These are phyloP conservation scores for Trichosporon ovoides DNA, from an alignment of 1,284 basidiomycete genomes.

Conservation along the genomic window DNA sequence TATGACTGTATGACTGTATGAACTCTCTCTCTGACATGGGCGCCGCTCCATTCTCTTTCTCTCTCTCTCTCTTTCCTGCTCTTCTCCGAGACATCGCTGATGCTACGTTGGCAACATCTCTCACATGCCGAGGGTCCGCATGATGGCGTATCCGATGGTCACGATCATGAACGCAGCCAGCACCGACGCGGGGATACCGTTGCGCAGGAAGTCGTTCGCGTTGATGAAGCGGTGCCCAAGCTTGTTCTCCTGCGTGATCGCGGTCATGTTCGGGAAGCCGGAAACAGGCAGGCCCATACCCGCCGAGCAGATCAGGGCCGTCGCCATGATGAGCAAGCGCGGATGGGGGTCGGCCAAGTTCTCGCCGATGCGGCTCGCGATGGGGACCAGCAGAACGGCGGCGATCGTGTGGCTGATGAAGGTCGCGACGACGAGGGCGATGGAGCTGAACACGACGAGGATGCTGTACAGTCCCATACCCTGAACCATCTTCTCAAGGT, in stretches of 20 bases:
- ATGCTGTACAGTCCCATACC: slow-evolving; percentile 74
- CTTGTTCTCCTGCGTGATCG: slow-evolving; percentile 94
- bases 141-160: slow-evolving; percentile 70
- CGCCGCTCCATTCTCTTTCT: too few species aligned
- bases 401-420: slow-evolving; percentile 93
- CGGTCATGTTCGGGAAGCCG: slow-evolving; percentile 95
- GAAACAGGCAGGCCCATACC: slow-evolving; percentile 99
- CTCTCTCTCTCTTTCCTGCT: background rate
- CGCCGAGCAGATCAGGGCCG: slow-evolving; percentile 83
- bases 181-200: slow-evolving; percentile 84
- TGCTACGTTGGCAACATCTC: background rate
- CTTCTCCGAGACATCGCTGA: too few species aligned
- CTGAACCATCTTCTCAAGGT: slow-evolving; percentile 65
- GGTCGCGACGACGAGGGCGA: slow-evolving; percentile 71
- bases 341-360: slow-evolving; percentile 64
- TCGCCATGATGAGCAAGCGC: slow-evolving; percentile 80
- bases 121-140: slow-evolving; percentile 27
- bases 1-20: background rate
- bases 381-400: slow-evolving; percentile 89
- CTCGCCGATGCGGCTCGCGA: slow-evolving; percentile 82
- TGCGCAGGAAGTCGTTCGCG: slow-evolving; percentile 86
- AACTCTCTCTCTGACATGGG: background rate
- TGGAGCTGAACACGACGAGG: slow-evolving; percentile 71
- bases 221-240: slow-evolving; percentile 80
- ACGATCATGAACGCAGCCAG: slow-evolving; percentile 77